Percentiles rank a stretch among this genome's conserved stretches.
Conservation (phyloP, 2,329 filamentous ascomycete genomes). For the Penicillium fuscoglaucum region DNA sequence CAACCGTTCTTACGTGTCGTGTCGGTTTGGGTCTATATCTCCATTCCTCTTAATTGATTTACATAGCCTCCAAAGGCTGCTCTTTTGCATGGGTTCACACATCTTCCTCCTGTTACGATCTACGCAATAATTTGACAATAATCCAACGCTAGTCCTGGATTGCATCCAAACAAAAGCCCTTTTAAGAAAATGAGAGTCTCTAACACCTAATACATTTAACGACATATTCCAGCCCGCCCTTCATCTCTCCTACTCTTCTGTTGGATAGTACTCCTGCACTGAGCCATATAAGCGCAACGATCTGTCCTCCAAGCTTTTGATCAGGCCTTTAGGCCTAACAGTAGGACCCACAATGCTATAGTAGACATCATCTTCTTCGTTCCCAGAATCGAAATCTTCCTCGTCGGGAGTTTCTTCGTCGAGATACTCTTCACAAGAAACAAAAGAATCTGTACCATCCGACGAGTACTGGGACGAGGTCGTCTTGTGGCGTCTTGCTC, state of each 20-base stretch:
- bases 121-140: neutral
- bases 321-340: neutral
- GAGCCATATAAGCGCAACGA: neutral
- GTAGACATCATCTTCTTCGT: neutral
- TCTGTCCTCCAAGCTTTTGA: neutral
- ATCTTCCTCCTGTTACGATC: neutral
- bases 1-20: neutral
- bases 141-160: neutral
- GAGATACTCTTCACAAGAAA: constrained; percentile 1
- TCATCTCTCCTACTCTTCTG: neutral
- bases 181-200: neutral
- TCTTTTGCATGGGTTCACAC: too few relatives aligned
- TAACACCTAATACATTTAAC: neutral
- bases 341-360: neutral
- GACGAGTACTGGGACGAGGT: neutral
- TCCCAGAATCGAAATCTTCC: neutral
- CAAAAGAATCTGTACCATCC: neutral
- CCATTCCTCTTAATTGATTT: neutral
- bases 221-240: neutral
- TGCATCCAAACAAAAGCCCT: neutral
- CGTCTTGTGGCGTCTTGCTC: constrained; percentile 2
- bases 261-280: neutral
- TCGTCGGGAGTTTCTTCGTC: neutral
- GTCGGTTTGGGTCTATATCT: neutral
- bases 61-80: neutral